Base-by-base conservation (phyloP, 2,329 filamentous ascomycete genomes). In the Fusarium brachygibbosum region DNA sequence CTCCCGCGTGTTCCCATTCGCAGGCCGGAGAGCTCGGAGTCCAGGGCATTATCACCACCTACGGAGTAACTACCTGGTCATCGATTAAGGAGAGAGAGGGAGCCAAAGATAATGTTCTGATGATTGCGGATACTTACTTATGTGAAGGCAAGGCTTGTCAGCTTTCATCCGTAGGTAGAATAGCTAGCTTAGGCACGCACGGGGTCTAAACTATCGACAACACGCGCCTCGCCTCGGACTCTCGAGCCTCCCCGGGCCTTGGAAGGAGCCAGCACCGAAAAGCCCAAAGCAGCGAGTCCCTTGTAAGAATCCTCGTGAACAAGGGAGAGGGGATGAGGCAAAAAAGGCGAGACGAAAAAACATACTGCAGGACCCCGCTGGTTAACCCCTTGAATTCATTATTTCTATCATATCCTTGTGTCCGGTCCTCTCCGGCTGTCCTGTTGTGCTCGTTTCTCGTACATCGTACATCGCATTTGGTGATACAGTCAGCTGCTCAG, bases 1-100 rank as follows among this genome's bases (percentile, higher is more conserved):
- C 52, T 44, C 74, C 71, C 73, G 71, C 51, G 65, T 49, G 57
- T 67, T 75, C 73, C 73, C 62, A 75, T 75, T 75, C 73, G 73
- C 40, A 71, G 71, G 54, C 71, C 73, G 73, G 71, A 75, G 59
- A 61, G 68, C 69, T 75, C 73, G 73, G 73, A 70, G 59, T 35
- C 50, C 54, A 64, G 63, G 66, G 68, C 48, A 49, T 28, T 35
- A 25, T 56, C 21, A 42, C 55, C 51, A 37, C 64, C 40, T 37
- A 56, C 23, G 23, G 23, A 54, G 54, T 42, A 50, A 42, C 51
- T 48, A 37, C 45, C 61, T 58, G 45, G 67, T 63, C 49, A 56
- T 42, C 38, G 25, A 57, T 63, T 49, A 60, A 55, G 40, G 63
- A 56, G 59, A 51, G 34, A 49, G 52, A 55, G 64, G 62, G 40